Percentiles rank a stretch among this genome's conserved stretches.
phyloP scores from a whole-genome alignment of 352 stramenopile genomes.

The Elongisporangium anandrum region DNA sequence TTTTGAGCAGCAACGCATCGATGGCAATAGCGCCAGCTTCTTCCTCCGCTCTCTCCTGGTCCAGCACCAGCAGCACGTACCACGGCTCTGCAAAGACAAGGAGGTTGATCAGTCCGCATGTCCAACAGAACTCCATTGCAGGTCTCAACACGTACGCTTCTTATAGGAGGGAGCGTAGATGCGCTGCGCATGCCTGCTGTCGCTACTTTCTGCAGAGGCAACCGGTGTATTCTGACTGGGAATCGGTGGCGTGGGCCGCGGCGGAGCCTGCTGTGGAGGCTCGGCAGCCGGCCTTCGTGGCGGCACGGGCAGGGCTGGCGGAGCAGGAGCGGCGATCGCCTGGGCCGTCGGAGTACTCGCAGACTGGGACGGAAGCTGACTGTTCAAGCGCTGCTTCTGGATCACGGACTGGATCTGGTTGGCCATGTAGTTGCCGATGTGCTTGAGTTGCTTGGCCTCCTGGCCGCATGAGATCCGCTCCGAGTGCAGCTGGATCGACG shows the following conservation, averaged over 20 bases:
- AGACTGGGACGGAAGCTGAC: not conserved
- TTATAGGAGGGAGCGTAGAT: constrained; percentile 49
- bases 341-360: not conserved
- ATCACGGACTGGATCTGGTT: constrained; percentile 82
- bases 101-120: no score
- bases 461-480: constrained; percentile 34
- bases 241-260: not conserved
- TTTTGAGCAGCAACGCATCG: constrained; percentile 37
- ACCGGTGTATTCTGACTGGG: not conserved
- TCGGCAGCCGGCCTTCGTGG: not conserved
- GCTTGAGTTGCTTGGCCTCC: constrained; percentile 61
- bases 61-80: constrained; percentile 63
- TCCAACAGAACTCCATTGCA: no score
- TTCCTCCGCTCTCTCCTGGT: constrained; percentile 25
- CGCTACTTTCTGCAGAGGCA: not conserved
- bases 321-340: not conserved
- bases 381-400: constrained; percentile 24
- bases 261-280: not conserved
- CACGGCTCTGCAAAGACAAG: constrained; percentile 51
- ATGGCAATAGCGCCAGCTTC: constrained; percentile 30
- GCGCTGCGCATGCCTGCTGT: constrained; percentile 7
- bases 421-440: constrained; percentile 84
- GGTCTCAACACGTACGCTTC: constrained; percentile 47
- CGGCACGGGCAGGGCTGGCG: not conserved
- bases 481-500: constrained; percentile 52